Evolutionary conservation across 2,329 filamentous ascomycete genomes (phyloP), one percentile per base, ranked within the genome.

Genomic region (Monilinia fructicola): DNA sequence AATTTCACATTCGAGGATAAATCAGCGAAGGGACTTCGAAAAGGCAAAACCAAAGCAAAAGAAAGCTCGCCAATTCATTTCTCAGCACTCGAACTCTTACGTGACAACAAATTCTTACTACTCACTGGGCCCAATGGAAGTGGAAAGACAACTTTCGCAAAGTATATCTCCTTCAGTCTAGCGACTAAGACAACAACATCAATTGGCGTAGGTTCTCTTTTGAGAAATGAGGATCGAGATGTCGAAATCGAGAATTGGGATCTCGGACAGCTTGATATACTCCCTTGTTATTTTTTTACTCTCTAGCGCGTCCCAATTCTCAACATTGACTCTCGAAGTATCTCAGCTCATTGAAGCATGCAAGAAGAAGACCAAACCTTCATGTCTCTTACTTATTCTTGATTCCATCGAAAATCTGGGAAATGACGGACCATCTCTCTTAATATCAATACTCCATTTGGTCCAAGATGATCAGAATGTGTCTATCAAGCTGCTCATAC

Each of bases 1-100:
- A 44, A 56, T 12, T 56, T 40, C 54, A 42, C 54, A 56, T 40
- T 21, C 12, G 54, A 56, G 31, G 54, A 42, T 40, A 40, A 40
- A 23, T 21, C 54, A 14, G 54, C 54, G 16, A 56, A 56, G 26
- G 54, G 31, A n/a, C 35, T 56, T 31, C 35, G 31, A 38, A 42
- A 26, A 6, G 16, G 35, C 3, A 58, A 40, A 11, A 23, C 38
- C 3, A n/a, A 58, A 6, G 12, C 16, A 16, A 31, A 58, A 18
- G 3, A 42, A 10, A 6, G 16, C 11, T 26, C 55, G 11, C 38
- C 55, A 23, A 18, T 58, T 4, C 31, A 46, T 23, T 46, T 58
- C 18, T 58, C 38, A 14, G 23, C 40, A 26, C 23, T 58, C 4
- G 38, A 28, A 21, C 11, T 46, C 4, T 3, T 46, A 14, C 55